Evolutionary conservation across 2,329 filamentous ascomycete genomes (phyloP), one percentile per base, ranked within the genome.

Genomic region (Nothomitra cinnamomea): DNA sequence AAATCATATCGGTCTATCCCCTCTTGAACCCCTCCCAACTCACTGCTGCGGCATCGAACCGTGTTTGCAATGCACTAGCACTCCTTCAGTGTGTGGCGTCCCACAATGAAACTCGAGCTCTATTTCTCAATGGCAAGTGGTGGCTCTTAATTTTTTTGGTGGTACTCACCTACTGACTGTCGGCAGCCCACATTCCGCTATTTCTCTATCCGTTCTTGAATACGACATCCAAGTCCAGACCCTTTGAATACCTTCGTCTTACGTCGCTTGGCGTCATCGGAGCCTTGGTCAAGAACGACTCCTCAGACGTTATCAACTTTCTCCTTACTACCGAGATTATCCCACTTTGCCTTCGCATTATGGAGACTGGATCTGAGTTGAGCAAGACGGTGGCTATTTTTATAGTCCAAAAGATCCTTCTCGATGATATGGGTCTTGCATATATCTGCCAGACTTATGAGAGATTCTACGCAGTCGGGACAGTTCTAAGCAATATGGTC

Each of bases 381-480:
- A 95, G 88, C 74, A 98, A 98, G 74, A 98, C 92, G 0, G 92
- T 98, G 13, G 92, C 92, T 55, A 98, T 98, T 62, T 98, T 98
- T 72, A 98, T 98, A 62, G 92, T 98, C 17, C 92, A 98, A 70
- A 98, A 98, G 76, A 98, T 98, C 24, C 72, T 98, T 52, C 78
- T 98, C 2, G 92, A 98, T 64, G 92, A 98, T 63, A 90, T 94
- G 62, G 92, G 92, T 2, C 77, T 98, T 57, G 92, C 92, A 63
- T 98, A 98, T 69, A 98, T 98, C 56, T 98, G 92, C 70, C 90
- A 94, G 59, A 98, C 92, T 0, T 98, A 98, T 63, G 92, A 98
- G 73, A 80, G 92, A 19, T 98, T 98, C 70, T 98, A 96, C 61
- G 92, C 92, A 6, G 92, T 98, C 3, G 92, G 92, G 4, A 98